phyloP scores from a whole-genome alignment of 352 stramenopile genomes.

The Pythium dissotocum region DNA sequence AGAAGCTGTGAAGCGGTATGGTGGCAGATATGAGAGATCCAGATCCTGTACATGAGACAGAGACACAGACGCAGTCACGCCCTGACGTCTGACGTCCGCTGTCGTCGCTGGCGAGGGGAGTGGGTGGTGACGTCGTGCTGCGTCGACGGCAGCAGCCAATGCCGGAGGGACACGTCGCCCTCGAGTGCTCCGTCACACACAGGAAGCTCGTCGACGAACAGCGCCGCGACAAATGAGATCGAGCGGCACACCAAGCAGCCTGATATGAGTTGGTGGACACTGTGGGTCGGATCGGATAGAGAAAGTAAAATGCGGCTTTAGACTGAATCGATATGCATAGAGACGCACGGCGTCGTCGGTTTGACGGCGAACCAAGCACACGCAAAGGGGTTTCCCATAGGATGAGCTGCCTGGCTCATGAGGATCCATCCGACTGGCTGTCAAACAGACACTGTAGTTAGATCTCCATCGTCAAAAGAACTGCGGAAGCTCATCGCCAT shows the following conservation, averaged over 20 bases:
- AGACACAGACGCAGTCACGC: no score
- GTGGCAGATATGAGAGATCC: no score
- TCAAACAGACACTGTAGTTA: neutral
- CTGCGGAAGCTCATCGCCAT: neutral
- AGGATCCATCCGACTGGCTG: neutral
- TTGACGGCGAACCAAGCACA: neutral
- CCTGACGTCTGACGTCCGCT: no score
- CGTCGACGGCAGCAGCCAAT: no score
- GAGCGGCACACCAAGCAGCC: neutral
- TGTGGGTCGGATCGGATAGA: no score
- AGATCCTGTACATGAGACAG: no score
- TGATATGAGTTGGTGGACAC: neutral
- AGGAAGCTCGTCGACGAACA: neutral
- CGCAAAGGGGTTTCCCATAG: neutral
- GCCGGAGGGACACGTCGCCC: neutral
- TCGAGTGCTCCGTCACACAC: neutral
- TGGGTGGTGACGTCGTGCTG: no score
- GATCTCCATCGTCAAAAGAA: no score
- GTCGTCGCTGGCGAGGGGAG: no score
- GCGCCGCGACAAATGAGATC: neutral
- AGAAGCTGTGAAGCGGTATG: no score
- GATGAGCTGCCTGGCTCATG: neutral
- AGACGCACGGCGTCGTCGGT: neutral
- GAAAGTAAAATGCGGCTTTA: no score
- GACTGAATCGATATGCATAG: neutral